These are phyloP conservation scores for Gilbertella persicaria DNA, from an alignment of 371 early-diverging fungal genomes.

Conservation along the genomic window DNA sequence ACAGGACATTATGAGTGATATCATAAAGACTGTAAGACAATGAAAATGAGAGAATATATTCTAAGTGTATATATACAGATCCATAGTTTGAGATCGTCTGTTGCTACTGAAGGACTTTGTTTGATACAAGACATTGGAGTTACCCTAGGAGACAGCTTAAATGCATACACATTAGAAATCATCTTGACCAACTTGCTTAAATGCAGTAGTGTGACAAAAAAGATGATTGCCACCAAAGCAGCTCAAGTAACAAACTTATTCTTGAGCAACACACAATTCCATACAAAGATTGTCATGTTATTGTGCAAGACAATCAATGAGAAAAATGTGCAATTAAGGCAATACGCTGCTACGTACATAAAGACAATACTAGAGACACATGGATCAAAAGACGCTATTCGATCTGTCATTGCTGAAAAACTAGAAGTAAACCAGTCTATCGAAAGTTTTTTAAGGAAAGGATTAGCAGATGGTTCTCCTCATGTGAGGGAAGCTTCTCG, in stretches of 20 bases:
- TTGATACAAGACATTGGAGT: conserved; percentile 25
- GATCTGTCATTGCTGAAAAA: conserved; percentile 22
- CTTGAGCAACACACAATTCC: conserved; percentile 24
- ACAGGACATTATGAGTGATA: conserved; percentile 3
- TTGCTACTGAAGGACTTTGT: conserved; percentile 27
- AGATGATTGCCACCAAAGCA: conserved; percentile 16
- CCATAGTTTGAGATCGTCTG: conserved; percentile 34
- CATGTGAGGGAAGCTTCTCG: conserved; percentile 34
- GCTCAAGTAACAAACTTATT: conserved; percentile 20
- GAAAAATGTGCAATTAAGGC: conserved; percentile 41
- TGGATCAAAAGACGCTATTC: conserved; percentile 27
- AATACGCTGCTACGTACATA: conserved; percentile 27
- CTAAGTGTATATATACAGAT: conserved; percentile 16
- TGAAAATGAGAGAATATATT: not conserved
- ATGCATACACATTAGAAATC: conserved; percentile 26
- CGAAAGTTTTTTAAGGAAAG: conserved; percentile 33
- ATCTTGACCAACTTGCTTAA: conserved; percentile 30
- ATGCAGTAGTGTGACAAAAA: conserved; percentile 29
- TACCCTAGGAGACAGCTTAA: conserved; percentile 20
- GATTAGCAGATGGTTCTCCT: conserved; percentile 38
- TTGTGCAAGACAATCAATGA: conserved; percentile 20
- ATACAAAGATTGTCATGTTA: conserved; percentile 18
- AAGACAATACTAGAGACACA: conserved; percentile 34
- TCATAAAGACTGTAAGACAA: conserved; percentile 17
- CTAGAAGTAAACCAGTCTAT: conserved; percentile 15